Evolutionary conservation across 257 asterid genomes (phyloP), one percentile per base, ranked within the genome.

Genomic region (Rauvolfia tetraphylla): DNA sequence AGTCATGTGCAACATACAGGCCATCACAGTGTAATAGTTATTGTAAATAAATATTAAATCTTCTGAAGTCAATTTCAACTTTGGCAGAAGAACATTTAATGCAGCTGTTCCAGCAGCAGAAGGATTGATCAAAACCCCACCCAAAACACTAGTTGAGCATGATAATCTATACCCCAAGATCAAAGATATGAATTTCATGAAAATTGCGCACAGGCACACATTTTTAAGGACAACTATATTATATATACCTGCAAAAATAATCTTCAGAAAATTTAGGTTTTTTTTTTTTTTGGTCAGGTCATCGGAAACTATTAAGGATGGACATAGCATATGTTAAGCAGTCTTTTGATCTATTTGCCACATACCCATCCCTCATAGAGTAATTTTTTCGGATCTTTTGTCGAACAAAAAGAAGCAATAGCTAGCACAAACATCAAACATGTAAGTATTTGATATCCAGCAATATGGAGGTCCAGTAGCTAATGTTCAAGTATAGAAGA

Each of bases 401-500:
- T 18, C 0, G 20, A 12, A 12, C 20, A 61, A 61, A 25, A 27
- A 61, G 39, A 29, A 9, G 41, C 68, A 14, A 29, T 13, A 66
- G 49, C 33, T 36, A 66, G 49, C 72, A 67, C 51, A 18, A 31
- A 34, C 44, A 66, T 74, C n/a, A n/a, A n/a, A n/a, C n/a, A n/a
- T n/a, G n/a, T n/a, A n/a, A n/a, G 58, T 38, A 57, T 38, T 38
- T 38, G 27, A 68, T 71, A 29, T 71, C 13, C 48, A 68, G 29
- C 13, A 67, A n/a, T 42, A 11, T 22, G 42, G 34, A 61, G 48
- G 57, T 70, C 75, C 31, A 36, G 25, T 67, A 38, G 31, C 71
- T 65, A 7, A 36, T 17, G 48, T 49, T 20, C 25, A 7, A 46
- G 25, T 63, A 18, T 48, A 49, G 5, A 53, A 34, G 63, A 3